These are phyloP conservation scores for Oidium heveae DNA, from an alignment of 2,329 filamentous ascomycete species.

Conservation along the genomic window DNA sequence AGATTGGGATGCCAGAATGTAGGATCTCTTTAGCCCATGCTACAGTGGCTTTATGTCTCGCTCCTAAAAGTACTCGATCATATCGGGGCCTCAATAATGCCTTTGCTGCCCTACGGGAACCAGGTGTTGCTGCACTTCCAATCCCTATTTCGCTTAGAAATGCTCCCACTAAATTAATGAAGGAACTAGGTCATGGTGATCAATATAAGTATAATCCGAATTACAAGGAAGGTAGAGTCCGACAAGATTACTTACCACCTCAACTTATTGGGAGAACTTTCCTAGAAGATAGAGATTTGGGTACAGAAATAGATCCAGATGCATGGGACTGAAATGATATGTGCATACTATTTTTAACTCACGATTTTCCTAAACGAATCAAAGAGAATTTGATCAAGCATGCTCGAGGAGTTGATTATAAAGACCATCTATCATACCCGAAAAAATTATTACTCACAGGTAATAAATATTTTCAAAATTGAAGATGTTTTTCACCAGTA, in stretches of 20 bases:
- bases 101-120: constrained; percentile 53
- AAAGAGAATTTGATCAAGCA: too few relatives aligned
- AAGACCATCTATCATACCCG: too few relatives aligned
- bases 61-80: constrained; percentile 66
- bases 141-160: constrained; percentile 78
- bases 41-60: constrained; percentile 52
- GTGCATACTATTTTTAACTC: too few relatives aligned
- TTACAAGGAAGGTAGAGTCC: constrained; percentile 56
- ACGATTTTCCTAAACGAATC: too few relatives aligned
- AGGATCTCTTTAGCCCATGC: constrained; percentile 79
- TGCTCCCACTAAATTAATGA: constrained; percentile 79
- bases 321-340: not conserved
- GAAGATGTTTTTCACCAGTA: too few relatives aligned
- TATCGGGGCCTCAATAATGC: constrained; percentile 68
- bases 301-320: constrained; percentile 44
- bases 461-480: too few relatives aligned
- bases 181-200: constrained; percentile 68
- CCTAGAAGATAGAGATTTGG: constrained; percentile 57
- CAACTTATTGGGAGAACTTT: constrained; percentile 45
- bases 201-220: constrained; percentile 96
- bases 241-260: constrained; percentile 76
- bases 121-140: constrained; percentile 55
- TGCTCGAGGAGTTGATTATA: too few relatives aligned
- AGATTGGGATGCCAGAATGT: constrained; percentile 86
- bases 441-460: too few relatives aligned